These are phyloP conservation scores for Antrodiella citrinella DNA, from an alignment of 768 basidiomycete genomes.

Conservation along the genomic window DNA sequence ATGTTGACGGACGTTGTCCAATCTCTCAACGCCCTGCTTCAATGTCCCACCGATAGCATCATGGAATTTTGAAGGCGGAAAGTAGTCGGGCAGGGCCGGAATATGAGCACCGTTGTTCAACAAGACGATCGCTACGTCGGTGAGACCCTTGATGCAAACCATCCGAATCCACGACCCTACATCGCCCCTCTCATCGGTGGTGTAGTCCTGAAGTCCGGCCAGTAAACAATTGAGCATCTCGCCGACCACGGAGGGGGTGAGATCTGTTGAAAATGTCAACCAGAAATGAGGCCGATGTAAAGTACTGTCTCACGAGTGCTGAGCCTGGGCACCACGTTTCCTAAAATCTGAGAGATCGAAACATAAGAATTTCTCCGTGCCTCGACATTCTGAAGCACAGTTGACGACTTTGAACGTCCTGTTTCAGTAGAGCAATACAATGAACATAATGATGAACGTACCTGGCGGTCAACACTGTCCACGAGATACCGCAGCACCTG, in stretches of 20 bases:
- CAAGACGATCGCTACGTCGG: constrained; percentile 42
- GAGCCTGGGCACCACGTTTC: constrained; percentile 34
- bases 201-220: constrained; percentile 84
- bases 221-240: constrained; percentile 48
- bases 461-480: constrained; percentile 46
- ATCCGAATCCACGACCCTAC: constrained; percentile 94
- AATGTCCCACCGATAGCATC: constrained; percentile 56
- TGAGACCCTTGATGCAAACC: constrained; percentile 62
- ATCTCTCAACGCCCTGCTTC: constrained; percentile 84
- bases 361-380: constrained; percentile 47
- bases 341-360: constrained; percentile 42
- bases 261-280: constrained; percentile 27
- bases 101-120: constrained; percentile 31
- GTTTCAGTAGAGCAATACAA: constrained; percentile 13
- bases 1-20: constrained; percentile 83
- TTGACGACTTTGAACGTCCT: constrained; percentile 22
- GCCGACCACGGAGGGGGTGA: constrained; percentile 37
- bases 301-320: constrained; percentile 36
- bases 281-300: neutral
- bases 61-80: constrained; percentile 53
- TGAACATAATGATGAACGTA: constrained; percentile 24
- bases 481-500: constrained; percentile 52
- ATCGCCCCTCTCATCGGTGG: constrained; percentile 90
- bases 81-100: constrained; percentile 44
- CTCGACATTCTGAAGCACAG: constrained; percentile 41